Conservation (phyloP, 176 grass and related monocot species). For the Thalia dealbata region DNA sequence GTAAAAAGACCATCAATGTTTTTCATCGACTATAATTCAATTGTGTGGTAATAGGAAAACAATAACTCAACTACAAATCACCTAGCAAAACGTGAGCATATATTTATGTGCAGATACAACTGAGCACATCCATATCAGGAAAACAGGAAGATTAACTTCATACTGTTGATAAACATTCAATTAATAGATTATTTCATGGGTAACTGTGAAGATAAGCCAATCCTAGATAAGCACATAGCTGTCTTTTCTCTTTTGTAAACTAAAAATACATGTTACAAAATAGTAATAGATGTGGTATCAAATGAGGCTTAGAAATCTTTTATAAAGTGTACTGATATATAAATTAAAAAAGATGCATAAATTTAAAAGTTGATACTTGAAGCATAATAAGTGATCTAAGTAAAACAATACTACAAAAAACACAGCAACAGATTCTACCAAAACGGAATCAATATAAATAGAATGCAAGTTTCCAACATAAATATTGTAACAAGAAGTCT, state of each 20-base stretch:
- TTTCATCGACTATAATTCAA: not conserved
- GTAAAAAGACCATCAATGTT: not conserved
- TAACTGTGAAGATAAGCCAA: not conserved
- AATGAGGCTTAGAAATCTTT: not conserved
- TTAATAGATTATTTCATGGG: not conserved
- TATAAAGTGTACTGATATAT: not conserved
- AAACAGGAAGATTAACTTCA: not conserved
- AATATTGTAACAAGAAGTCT: not conserved
- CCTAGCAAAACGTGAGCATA: no score
- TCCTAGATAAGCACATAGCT: not conserved
- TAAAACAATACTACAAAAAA: not conserved
- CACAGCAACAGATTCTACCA: not conserved
- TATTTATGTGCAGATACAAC: not conserved
- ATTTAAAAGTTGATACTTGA: not conserved
- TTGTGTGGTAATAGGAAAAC: not conserved
- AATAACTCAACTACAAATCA: not conserved
- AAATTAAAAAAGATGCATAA: not conserved
- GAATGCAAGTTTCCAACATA: not conserved
- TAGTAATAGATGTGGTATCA: not conserved
- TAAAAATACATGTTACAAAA: not conserved
- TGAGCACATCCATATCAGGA: not conserved
- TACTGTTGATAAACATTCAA: not conserved
- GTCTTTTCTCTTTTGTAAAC: not conserved
- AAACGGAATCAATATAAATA: not conserved
- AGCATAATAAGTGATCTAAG: not conserved